Conservation (phyloP, 805 yeast species). For the Candida hungchunana region DNA sequence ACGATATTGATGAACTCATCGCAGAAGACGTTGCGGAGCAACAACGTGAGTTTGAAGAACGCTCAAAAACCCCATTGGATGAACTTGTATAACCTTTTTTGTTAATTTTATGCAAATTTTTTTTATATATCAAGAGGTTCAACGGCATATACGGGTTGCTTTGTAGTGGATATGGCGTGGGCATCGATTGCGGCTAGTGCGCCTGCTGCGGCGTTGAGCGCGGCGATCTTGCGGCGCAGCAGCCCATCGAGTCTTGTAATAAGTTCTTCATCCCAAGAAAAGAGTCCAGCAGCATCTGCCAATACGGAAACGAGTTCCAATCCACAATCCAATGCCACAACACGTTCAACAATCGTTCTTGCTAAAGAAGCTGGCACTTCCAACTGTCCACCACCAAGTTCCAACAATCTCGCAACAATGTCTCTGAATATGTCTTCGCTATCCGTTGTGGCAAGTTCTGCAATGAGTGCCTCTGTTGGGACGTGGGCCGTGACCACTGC, state of each 20-base stretch:
- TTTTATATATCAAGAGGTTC: too few species aligned
- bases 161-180: too few species aligned
- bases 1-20: conserved; percentile 26
- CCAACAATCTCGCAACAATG: conserved; percentile 57
- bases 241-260: conserved; percentile 40
- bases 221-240: conserved; percentile 44
- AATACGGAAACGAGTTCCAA: conserved; percentile 60
- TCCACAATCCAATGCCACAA: conserved; percentile 45
- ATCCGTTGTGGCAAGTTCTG: conserved; percentile 51
- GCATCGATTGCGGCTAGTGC: conserved; percentile 26
- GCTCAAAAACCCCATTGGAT: too few species aligned
- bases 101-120: too few species aligned
- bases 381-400: conserved; percentile 45
- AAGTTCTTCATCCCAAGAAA: conserved; percentile 55
- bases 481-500: conserved; percentile 76
- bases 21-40: conserved; percentile 18
- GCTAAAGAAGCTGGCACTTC: conserved; percentile 25
- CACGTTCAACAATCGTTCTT: conserved; percentile 40
- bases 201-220: conserved; percentile 37
- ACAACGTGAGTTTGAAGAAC: conserved; percentile 12
- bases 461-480: conserved; percentile 57
- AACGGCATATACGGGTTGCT: too few species aligned
- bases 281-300: conserved; percentile 70
- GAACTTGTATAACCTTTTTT: too few species aligned
- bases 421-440: conserved; percentile 66